These are phyloP conservation scores for Lactarius hatsudake DNA, from an alignment of 768 basidiomycete genomes.

Conservation along the genomic window DNA sequence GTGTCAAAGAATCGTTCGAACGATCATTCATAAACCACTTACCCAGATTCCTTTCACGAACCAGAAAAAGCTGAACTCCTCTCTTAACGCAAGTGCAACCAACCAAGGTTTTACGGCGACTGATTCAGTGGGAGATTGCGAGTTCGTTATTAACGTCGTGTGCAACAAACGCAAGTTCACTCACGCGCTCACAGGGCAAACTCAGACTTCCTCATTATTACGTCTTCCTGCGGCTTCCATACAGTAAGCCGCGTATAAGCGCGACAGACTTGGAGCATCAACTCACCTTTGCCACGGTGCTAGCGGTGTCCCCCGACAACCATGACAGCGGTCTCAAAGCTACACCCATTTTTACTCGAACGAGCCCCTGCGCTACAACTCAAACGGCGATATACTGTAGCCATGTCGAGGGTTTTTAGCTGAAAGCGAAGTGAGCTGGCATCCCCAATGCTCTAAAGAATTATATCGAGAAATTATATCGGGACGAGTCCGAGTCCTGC, in stretches of 20 bases:
- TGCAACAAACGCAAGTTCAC: constrained; percentile 32
- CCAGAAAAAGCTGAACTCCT: constrained; percentile 35
- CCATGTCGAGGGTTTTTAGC: background rate
- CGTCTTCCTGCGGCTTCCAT: constrained; percentile 29
- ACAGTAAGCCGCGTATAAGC: background rate
- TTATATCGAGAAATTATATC: background rate
- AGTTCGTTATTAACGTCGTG: constrained; percentile 37
- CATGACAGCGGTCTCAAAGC: constrained; percentile 41
- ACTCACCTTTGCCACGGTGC: too few species aligned
- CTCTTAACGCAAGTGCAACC: constrained; percentile 40
- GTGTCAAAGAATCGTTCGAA: too few species aligned
- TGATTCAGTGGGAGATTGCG: constrained; percentile 12
- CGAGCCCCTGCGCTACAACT: background rate
- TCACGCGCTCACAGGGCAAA: constrained; percentile 29
- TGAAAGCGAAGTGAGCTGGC: background rate
- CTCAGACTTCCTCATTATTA: constrained; percentile 46
- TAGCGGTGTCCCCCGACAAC: too few species aligned
- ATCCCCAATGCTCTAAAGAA: background rate
- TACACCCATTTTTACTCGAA: background rate
- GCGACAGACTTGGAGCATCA: too few species aligned
- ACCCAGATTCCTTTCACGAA: constrained; percentile 36
- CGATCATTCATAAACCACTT: background rate
- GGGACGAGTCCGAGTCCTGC: background rate
- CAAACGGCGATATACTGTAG: background rate
- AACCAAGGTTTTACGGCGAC: constrained; percentile 34